These are phyloP conservation scores for Solanum etuberosum DNA, from an alignment of 257 asterid genomes.

Conservation along the genomic window DNA sequence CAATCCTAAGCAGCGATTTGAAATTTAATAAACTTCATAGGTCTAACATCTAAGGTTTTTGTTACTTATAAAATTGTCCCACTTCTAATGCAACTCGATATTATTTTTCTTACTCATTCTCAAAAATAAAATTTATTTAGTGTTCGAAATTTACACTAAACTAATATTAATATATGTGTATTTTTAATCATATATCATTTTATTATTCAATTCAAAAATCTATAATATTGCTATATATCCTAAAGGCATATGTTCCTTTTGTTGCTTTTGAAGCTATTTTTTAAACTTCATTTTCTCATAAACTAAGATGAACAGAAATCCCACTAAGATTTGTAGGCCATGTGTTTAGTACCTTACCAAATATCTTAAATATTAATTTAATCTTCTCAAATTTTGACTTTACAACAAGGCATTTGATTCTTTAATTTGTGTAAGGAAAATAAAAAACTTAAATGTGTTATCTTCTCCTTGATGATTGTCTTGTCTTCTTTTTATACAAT, in stretches of 20 bases:
- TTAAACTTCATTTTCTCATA: not conserved
- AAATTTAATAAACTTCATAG: not conserved
- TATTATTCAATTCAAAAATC: not conserved
- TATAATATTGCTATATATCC: not conserved
- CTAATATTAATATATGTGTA: not conserved
- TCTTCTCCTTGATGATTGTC: not conserved
- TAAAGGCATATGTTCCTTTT: not conserved
- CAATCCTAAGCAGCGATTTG: not conserved
- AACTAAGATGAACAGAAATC: not conserved
- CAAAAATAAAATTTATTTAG: too few species aligned
- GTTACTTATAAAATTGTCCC: not conserved
- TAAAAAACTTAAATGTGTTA: not conserved
- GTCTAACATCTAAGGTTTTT: not conserved
- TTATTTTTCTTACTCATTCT: not conserved
- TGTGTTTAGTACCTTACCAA: not conserved
- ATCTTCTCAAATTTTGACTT: slow-evolving; percentile 12
- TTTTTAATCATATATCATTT: not conserved
- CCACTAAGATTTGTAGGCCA: slow-evolving; percentile 10
- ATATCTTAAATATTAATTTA: slow-evolving; percentile 13
- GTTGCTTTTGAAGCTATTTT: not conserved
- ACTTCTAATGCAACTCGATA: not conserved
- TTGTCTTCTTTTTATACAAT: not conserved
- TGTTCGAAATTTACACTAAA: not conserved
- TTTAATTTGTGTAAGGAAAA: not conserved
- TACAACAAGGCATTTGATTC: slow-evolving; percentile 13